Percentiles rank a stretch among this genome's conserved stretches.
Evolutionary conservation across 2,329 filamentous ascomycete species (phyloP).

Genomic region (Leptographium lundbergii): DNA sequence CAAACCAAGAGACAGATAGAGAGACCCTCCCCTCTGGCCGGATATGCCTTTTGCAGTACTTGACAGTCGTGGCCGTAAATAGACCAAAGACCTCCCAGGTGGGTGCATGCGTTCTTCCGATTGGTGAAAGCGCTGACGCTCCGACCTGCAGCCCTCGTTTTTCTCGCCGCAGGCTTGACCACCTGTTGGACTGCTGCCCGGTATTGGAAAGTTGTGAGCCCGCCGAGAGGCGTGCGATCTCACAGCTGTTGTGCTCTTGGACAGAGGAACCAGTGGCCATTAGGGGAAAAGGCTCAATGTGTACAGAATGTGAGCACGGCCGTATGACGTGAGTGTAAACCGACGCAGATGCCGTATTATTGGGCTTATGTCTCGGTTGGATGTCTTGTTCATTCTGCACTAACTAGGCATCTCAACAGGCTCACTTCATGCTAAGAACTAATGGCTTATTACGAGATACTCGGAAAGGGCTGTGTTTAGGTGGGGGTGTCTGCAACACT

Average conservation of each 20-base stretch:
- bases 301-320: neutral
- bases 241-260: neutral
- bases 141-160: neutral
- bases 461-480: neutral
- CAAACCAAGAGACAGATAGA: neutral
- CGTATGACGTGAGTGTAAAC: neutral
- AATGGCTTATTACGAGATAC: no score
- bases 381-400: neutral
- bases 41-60: neutral
- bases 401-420: neutral
- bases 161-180: neutral
- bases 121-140: neutral
- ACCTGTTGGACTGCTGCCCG: neutral
- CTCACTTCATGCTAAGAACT: neutral
- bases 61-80: neutral
- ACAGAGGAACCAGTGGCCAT: neutral
- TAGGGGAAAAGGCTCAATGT: neutral
- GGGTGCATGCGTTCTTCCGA: neutral
- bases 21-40: neutral
- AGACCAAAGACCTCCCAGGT: neutral
- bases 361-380: neutral
- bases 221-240: neutral
- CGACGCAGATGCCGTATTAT: neutral
- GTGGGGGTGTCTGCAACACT: neutral
- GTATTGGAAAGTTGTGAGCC: neutral